A percentile compares a stretch with the other conserved stretches of the same genome.
Conservation (phyloP, 352 stramenopile genomes). For the Globisporangium camurandrum region DNA sequence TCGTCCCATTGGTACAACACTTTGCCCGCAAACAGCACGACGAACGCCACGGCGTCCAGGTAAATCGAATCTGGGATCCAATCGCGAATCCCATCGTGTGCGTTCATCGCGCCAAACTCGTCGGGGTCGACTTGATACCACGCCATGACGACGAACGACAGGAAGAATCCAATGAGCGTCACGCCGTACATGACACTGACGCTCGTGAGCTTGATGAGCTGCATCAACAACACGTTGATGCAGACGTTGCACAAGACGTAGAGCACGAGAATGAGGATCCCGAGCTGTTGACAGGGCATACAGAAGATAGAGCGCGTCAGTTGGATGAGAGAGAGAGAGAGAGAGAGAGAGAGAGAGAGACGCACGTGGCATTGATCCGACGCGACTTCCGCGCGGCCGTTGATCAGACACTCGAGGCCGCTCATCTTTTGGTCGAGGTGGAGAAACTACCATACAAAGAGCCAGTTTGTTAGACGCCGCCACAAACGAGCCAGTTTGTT, state of each 20-base stretch:
- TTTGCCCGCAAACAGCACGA: slow-evolving; percentile 59
- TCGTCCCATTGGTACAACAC: slow-evolving; percentile 77
- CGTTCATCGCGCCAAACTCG: slow-evolving; percentile 52
- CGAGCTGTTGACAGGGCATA: slow-evolving; percentile 35
- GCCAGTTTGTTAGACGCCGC: no score
- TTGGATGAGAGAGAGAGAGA: not conserved
- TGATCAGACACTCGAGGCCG: slow-evolving; percentile 71
- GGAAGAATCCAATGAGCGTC: slow-evolving; percentile 62
- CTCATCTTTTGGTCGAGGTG: slow-evolving; percentile 78
- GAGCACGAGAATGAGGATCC: slow-evolving; percentile 54
- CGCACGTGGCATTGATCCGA: slow-evolving; percentile 73
- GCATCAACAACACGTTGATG: slow-evolving; percentile 66
- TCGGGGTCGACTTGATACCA: slow-evolving; percentile 74
- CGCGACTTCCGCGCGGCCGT: slow-evolving; percentile 56
- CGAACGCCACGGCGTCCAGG: slow-evolving; percentile 64
- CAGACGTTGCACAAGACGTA: slow-evolving; percentile 77
- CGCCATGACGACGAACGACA: slow-evolving; percentile 62
- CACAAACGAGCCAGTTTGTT: not conserved
- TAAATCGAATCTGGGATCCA: slow-evolving; percentile 71
- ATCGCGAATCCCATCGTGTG: slow-evolving; percentile 45
- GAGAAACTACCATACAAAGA: slow-evolving; percentile 19
- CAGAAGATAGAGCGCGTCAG: not conserved
- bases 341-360: not conserved
- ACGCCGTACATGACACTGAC: slow-evolving; percentile 70
- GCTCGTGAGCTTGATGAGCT: slow-evolving; percentile 70